Base-by-base conservation (phyloP, 192 early-diverging fungal genomes). In the Coemansia sp. region DNA sequence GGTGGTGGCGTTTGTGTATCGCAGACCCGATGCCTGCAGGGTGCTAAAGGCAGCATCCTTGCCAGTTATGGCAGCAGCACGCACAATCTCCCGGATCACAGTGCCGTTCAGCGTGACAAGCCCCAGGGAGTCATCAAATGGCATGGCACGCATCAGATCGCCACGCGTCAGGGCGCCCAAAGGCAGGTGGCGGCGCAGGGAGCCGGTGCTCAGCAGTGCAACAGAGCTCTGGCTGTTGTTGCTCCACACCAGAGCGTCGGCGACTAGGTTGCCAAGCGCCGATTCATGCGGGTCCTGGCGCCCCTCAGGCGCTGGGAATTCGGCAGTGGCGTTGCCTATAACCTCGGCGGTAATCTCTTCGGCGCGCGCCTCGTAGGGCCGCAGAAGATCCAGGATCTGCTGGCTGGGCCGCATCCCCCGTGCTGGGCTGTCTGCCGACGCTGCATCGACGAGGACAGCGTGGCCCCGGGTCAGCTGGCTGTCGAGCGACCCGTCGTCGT, bases 221-320 rank as follows among this genome's bases (percentile, higher is more conserved):
- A 87, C n/a, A n/a, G n/a, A n/a, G n/a, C n/a, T n/a, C n/a, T n/a
- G n/a, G n/a, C n/a, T n/a, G n/a, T n/a, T n/a, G n/a, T n/a, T n/a
- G n/a, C n/a, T n/a, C 46, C 72, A 67, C 18, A 86, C 65, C 76
- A 93, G 80, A 4, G 87, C 84, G 63, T 91, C 88, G 3, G 87
- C 67, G 5, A 91, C 70, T 27, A 90, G 34, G 60, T 88, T 77
- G 43, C 88, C 89, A 53, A 91, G 68, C 3, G 83, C 73, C 33
- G 86, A 81, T 60, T 90, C 88, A 15, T 50, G 43, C 8, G 68
- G 58, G 44, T 78, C 75, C 12, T 36, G 60, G 38, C 80, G 70
- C 52, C 84, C 83, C 19, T 29, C 56, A 2, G 38, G 54, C 21
- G 68, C 67, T 35, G 74, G 39, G 73, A 89, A 84, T 4, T 57